A percentile compares a stretch with the other conserved stretches of the same genome.
These are phyloP conservation scores for Crithidia acanthocephali DNA, from an alignment of 208 protist species.

Conservation along the genomic window DNA sequence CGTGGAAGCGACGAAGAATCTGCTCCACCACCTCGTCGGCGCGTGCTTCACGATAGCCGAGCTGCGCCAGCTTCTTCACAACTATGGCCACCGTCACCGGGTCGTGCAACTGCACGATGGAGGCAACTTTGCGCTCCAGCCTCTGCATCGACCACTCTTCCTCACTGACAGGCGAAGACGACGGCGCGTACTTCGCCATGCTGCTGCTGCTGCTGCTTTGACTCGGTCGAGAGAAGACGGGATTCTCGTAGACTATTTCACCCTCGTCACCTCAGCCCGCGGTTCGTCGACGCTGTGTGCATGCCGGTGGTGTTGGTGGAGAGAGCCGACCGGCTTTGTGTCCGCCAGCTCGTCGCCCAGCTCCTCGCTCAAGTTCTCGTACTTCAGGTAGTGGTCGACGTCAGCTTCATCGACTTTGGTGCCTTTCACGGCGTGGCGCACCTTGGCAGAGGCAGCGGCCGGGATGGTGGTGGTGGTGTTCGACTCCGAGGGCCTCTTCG, in stretches of 20 bases:
- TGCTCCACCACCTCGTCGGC: constrained; percentile 51
- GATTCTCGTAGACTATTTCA: constrained; percentile 19
- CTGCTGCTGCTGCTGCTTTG: not conserved
- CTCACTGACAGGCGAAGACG: not conserved
- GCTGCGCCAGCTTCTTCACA: constrained; percentile 76
- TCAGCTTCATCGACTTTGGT: not conserved
- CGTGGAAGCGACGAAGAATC: constrained; percentile 70
- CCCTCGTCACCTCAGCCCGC: no score
- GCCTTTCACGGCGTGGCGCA: not conserved
- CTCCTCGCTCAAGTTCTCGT: constrained; percentile 29
- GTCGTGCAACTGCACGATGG: constrained; percentile 81
- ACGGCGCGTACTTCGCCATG: constrained; percentile 23
- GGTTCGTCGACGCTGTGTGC: no score
- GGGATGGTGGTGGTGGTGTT: not conserved
- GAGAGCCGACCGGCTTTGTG: not conserved
- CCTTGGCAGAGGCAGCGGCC: not conserved
- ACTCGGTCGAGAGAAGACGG: constrained; percentile 8
- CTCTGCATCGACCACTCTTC: constrained; percentile 32
- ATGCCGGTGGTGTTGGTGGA: not conserved
- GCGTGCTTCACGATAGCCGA: constrained; percentile 56
- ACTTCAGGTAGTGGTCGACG: constrained; percentile 25
- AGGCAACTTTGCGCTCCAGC: constrained; percentile 71
- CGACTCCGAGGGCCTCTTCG: not conserved
- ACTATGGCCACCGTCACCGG: constrained; percentile 79
- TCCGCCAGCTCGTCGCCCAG: not conserved